Evolutionary conservation across 106 monocot species (phyloP).

Genomic region (Dioscorea dumetorum): DNA sequence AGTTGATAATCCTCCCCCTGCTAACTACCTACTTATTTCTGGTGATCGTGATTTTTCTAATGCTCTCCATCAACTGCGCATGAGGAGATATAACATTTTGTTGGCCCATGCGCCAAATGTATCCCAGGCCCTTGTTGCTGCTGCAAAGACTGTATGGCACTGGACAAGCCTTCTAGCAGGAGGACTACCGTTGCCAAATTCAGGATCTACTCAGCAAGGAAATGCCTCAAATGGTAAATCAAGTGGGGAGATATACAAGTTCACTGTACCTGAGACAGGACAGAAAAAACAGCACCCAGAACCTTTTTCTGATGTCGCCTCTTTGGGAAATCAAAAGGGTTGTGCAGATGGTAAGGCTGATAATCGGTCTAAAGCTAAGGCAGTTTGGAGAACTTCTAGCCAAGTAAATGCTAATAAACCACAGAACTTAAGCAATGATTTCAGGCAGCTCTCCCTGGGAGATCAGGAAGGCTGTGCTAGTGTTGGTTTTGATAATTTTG

Average conservation of each 20-base stretch:
- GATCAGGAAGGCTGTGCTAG: conserved; percentile 6
- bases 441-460: conserved; percentile 2
- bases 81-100: conserved; percentile 68
- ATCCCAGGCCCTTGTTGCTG: conserved; percentile 58
- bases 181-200: conserved; percentile 27
- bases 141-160: conserved; percentile 53
- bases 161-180: conserved; percentile 56
- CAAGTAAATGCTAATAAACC: conserved; percentile 11
- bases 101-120: conserved; percentile 57
- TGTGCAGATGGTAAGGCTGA: conserved; percentile 29
- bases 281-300: conserved; percentile 13
- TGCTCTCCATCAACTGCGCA: conserved; percentile 61
- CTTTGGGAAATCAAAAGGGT: conserved; percentile 17
- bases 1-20: conserved; percentile 77
- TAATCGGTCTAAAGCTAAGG: conserved; percentile 24
- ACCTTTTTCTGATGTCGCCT: conserved; percentile 5
- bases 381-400: conserved; percentile 4
- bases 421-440: conserved; percentile 18
- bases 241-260: conserved; percentile 1
- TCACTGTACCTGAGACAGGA: conserved; percentile 7
- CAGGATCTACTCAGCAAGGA: conserved; percentile 16
- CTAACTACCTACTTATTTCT: conserved; percentile 68
- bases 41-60: conserved; percentile 74
- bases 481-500: conserved; percentile 6
- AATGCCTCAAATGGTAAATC: conserved; percentile 13